phyloP scores from a whole-genome alignment of 805 yeast species.

The Schwanniomyces occidentalis region DNA sequence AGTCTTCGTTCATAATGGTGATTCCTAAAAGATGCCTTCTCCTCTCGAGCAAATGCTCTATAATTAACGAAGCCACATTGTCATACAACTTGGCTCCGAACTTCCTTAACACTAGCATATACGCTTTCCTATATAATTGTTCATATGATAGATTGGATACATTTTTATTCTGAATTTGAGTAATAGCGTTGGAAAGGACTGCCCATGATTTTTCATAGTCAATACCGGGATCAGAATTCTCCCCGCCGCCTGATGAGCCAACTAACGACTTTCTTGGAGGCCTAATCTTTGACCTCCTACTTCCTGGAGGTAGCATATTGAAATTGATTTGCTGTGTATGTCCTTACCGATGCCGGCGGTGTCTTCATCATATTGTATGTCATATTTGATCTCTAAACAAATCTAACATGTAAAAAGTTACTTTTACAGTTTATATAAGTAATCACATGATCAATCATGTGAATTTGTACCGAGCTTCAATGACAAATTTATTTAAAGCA shows the following conservation, averaged over 20 bases:
- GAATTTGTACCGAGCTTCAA: neutral
- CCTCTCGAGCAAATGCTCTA: slow-evolving; percentile 40
- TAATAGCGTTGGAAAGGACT: slow-evolving; percentile 63
- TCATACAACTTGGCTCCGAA: slow-evolving; percentile 66
- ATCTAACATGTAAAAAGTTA: slow-evolving; percentile 5
- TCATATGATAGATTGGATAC: slow-evolving; percentile 79
- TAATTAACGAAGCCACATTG: slow-evolving; percentile 51
- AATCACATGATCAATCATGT: slow-evolving; percentile 1
- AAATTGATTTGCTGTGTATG: no score
- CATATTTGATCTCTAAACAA: neutral
- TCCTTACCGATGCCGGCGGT: neutral
- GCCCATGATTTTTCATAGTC: slow-evolving; percentile 72
- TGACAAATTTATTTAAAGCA: slow-evolving; percentile 4
- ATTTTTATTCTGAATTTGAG: slow-evolving; percentile 67
- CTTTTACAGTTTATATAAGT: slow-evolving; percentile 1
- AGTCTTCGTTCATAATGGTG: slow-evolving; percentile 25
- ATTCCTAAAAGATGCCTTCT: slow-evolving; percentile 18
- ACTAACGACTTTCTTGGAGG: slow-evolving; percentile 56
- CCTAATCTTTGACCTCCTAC: slow-evolving; percentile 57
- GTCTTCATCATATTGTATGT: neutral
- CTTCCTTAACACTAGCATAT: slow-evolving; percentile 70
- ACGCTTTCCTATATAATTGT: slow-evolving; percentile 76
- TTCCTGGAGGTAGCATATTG: slow-evolving; percentile 33
- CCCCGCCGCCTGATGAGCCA: slow-evolving; percentile 17
- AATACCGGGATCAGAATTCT: slow-evolving; percentile 29